These are phyloP conservation scores for Irpex lacteus DNA, from an alignment of 1,284 basidiomycete genomes.

Conservation along the genomic window DNA sequence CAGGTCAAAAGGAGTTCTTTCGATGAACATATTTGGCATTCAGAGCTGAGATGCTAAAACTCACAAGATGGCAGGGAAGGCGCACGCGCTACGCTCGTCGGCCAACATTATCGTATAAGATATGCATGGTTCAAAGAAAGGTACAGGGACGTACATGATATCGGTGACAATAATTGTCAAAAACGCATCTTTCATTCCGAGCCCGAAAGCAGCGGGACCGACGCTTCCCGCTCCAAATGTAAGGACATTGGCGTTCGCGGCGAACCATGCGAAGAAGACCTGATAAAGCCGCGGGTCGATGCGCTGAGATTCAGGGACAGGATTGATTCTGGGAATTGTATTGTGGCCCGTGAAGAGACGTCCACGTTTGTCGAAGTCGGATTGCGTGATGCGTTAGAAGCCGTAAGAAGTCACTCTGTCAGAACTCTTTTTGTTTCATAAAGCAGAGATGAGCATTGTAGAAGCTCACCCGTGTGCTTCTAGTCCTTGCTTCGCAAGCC, in stretches of 20 bases:
- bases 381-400: background rate
- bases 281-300: slow-evolving; percentile 56
- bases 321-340: slow-evolving; percentile 41
- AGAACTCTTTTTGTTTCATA: background rate
- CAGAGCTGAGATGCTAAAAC: slow-evolving; percentile 18
- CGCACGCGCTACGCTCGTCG: slow-evolving; percentile 18
- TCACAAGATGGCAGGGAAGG: slow-evolving; percentile 53
- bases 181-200: slow-evolving; percentile 53
- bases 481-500: slow-evolving; percentile 5
- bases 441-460: background rate
- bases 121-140: background rate
- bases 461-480: slow-evolving; percentile 11
- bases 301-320: slow-evolving; percentile 43
- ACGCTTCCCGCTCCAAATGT: slow-evolving; percentile 54
- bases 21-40: background rate
- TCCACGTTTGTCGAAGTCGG: background rate
- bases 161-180: slow-evolving; percentile 53
- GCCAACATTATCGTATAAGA: background rate
- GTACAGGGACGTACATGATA: slow-evolving; percentile 39
- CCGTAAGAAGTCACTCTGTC: background rate
- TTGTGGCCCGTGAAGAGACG: background rate
- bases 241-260: slow-evolving; percentile 59
- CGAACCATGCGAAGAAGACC: slow-evolving; percentile 68
- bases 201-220: slow-evolving; percentile 56
- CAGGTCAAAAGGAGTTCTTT: background rate